A percentile compares a stretch with the other conserved stretches of the same genome.
Conservation (phyloP, 75 land plant genomes). For the Cupressus sempervirens region DNA sequence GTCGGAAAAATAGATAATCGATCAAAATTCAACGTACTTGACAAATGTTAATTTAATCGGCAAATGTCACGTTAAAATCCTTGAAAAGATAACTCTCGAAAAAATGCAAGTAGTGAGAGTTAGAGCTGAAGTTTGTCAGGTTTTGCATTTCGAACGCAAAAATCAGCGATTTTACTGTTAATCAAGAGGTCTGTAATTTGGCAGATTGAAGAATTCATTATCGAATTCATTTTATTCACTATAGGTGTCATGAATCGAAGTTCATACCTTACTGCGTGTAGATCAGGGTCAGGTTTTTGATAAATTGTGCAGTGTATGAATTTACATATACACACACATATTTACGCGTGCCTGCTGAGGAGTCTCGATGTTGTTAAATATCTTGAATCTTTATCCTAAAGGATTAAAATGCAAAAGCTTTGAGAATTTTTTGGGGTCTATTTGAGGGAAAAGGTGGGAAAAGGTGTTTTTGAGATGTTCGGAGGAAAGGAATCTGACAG, state of each 20-base stretch:
- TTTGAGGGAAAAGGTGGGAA: too few species aligned
- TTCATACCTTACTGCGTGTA: not conserved
- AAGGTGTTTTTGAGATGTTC: too few species aligned
- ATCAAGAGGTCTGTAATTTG: not conserved
- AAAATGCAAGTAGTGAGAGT: not conserved
- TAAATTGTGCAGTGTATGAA: not conserved
- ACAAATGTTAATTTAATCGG: not conserved
- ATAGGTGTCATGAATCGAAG: not conserved
- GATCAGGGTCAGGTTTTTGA: not conserved
- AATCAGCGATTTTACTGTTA: not conserved
- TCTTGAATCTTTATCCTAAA: not conserved
- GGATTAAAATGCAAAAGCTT: too few species aligned
- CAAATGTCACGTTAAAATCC: not conserved
- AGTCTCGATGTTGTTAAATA: not conserved
- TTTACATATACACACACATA: too few species aligned
- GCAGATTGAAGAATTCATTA: not conserved
- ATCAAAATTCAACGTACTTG: not conserved
- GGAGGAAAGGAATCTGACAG: too few species aligned
- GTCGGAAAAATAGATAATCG: not conserved
- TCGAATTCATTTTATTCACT: not conserved
- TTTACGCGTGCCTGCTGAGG: not conserved
- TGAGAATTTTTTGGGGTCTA: too few species aligned
- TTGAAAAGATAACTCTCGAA: not conserved
- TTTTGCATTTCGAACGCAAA: not conserved
- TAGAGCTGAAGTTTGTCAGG: not conserved